Conservation (phyloP, 2,329 filamentous ascomycete species). For the Talaromyces sp. region DNA sequence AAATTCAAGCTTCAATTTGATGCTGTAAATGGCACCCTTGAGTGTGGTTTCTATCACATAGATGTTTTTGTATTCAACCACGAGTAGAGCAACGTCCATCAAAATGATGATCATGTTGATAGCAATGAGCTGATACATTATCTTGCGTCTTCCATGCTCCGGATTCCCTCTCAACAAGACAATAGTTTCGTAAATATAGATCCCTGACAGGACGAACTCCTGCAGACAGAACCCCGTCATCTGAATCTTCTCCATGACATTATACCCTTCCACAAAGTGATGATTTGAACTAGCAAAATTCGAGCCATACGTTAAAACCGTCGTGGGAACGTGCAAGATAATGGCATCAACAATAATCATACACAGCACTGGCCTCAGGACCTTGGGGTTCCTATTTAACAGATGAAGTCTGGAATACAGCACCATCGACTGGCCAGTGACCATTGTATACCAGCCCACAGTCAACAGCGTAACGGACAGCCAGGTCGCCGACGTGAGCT, state of each 20-base stretch:
- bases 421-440: conserved; percentile 49
- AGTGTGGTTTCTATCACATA: conserved; percentile 49
- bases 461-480: conserved; percentile 44
- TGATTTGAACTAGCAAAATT: conserved; percentile 30
- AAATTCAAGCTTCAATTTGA: conserved; percentile 52
- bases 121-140: conserved; percentile 49
- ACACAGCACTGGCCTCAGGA: conserved; percentile 40
- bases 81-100: conserved; percentile 45
- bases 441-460: conserved; percentile 48
- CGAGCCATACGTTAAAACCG: conserved; percentile 45
- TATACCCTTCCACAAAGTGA: conserved; percentile 38
- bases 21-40: conserved; percentile 48
- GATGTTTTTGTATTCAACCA: conserved; percentile 43
- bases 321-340: conserved; percentile 46
- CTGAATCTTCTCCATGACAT: conserved; percentile 54
- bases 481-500: conserved; percentile 34
- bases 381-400: conserved; percentile 39
- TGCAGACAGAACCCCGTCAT: conserved; percentile 57
- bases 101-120: conserved; percentile 50
- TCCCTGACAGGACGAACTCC: conserved; percentile 52
- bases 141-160: conserved; percentile 41
- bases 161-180: conserved; percentile 50
- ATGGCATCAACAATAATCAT: conserved; percentile 49
- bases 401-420: conserved; percentile 52
- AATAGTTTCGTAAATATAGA: conserved; percentile 55